Conservation (phyloP, 2,329 filamentous ascomycete species). For the Colletotrichum spinosum region DNA sequence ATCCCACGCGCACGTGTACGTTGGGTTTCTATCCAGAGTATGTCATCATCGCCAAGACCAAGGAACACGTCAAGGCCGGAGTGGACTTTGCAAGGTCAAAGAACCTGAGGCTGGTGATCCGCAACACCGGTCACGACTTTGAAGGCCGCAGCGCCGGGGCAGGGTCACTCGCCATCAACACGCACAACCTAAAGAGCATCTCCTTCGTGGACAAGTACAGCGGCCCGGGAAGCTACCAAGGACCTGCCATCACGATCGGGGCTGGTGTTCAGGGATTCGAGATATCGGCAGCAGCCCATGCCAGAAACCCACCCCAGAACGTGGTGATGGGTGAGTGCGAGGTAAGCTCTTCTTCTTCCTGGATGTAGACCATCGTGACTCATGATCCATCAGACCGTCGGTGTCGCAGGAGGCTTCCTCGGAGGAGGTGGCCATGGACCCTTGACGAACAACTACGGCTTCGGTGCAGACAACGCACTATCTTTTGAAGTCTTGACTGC, state of each 20-base stretch:
- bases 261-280: slow-evolving; percentile 64
- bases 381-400: slow-evolving; percentile 56
- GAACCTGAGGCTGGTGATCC: slow-evolving; percentile 65
- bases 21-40: slow-evolving; percentile 54
- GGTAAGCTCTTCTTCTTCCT: slow-evolving; percentile 1
- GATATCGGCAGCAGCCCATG: slow-evolving; percentile 54
- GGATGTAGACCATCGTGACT: neutral
- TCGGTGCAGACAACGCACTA: slow-evolving; percentile 60
- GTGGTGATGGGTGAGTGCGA: slow-evolving; percentile 67
- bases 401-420: slow-evolving; percentile 69
- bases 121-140: slow-evolving; percentile 69
- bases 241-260: slow-evolving; percentile 64
- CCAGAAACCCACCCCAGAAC: slow-evolving; percentile 51
- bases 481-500: slow-evolving; percentile 60
- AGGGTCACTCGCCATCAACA: slow-evolving; percentile 68
- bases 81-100: slow-evolving; percentile 47
- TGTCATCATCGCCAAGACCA: slow-evolving; percentile 41
- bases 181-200: slow-evolving; percentile 63
- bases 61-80: slow-evolving; percentile 44
- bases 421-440: slow-evolving; percentile 69
- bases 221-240: slow-evolving; percentile 55
- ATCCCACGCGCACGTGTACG: slow-evolving; percentile 49
- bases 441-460: slow-evolving; percentile 56
- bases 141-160: slow-evolving; percentile 72
- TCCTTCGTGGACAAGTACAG: slow-evolving; percentile 52